Percentiles rank a stretch among this genome's conserved stretches.
Conservation (phyloP, 768 basidiomycete species). For the Candolleomyces aberdarensis region DNA sequence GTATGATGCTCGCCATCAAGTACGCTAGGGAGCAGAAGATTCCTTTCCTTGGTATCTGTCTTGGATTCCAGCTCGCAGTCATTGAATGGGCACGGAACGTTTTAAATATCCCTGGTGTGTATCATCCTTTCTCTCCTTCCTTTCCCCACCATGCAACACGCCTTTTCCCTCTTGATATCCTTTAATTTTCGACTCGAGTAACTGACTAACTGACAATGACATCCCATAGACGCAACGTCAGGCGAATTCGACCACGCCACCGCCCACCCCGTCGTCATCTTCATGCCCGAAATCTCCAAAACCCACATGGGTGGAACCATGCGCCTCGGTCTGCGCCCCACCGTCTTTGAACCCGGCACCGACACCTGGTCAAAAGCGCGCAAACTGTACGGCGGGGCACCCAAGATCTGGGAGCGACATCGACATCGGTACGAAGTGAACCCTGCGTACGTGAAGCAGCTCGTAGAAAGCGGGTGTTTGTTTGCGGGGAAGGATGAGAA, state of each 20-base stretch:
- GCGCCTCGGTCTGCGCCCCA: constrained; percentile 97
- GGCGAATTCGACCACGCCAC: constrained; percentile 69
- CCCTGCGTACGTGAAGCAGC: constrained; percentile 73
- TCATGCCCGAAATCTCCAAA: constrained; percentile 98
- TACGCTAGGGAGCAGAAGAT: constrained; percentile 94
- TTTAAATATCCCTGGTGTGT: constrained; percentile 61
- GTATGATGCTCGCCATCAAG: constrained; percentile 97
- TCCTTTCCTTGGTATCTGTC: constrained; percentile 93
- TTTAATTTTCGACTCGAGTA: too few relatives aligned
- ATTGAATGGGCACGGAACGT: constrained; percentile 92
- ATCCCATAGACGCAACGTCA: constrained; percentile 71
- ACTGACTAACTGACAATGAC: constrained; percentile 2
- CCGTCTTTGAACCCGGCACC: constrained; percentile 73
- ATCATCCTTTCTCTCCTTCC: neutral
- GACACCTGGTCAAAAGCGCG: constrained; percentile 71
- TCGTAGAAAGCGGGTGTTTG: constrained; percentile 60
- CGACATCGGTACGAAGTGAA: constrained; percentile 96
- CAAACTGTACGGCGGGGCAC: constrained; percentile 78
- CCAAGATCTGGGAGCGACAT: constrained; percentile 93
- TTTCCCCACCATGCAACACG: neutral
- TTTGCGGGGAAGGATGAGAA: constrained; percentile 90
- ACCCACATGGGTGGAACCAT: constrained; percentile 99
- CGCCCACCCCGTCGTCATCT: constrained; percentile 77
- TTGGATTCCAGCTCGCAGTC: constrained; percentile 97
- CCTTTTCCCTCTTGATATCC: neutral